Conservation (phyloP, 2,329 filamentous ascomycete genomes). For the Aspergillus sp. region DNA sequence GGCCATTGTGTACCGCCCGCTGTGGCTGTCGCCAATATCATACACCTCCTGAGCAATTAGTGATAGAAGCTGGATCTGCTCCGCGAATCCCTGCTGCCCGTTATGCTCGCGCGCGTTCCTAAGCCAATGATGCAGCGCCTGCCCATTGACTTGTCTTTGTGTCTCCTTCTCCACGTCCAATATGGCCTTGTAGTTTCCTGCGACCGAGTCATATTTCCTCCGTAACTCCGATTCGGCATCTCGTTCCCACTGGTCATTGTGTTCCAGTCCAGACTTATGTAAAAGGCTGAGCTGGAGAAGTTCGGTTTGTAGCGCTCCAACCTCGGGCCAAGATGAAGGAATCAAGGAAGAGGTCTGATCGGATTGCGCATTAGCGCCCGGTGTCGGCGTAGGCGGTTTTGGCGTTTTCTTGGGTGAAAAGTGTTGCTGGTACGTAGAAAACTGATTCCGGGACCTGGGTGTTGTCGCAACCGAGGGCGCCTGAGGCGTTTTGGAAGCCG, state of each 20-base stretch:
- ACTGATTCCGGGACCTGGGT: slow-evolving; percentile 29
- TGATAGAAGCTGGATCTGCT: slow-evolving; percentile 41
- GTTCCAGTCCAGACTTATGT: slow-evolving; percentile 31
- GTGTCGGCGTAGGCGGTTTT: slow-evolving; percentile 24
- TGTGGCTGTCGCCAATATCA: slow-evolving; percentile 27
- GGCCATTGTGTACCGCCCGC: slow-evolving; percentile 31
- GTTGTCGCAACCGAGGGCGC: slow-evolving; percentile 20
- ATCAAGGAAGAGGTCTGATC: slow-evolving; percentile 23
- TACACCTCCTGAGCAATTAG: slow-evolving; percentile 40
- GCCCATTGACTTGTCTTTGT: slow-evolving; percentile 36
- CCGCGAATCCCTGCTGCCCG: slow-evolving; percentile 30
- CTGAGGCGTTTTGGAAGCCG: slow-evolving; percentile 18
- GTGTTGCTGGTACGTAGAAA: slow-evolving; percentile 40
- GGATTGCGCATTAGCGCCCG: slow-evolving; percentile 14
- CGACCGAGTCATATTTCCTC: slow-evolving; percentile 36
- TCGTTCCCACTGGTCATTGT: slow-evolving; percentile 31
- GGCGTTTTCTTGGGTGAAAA: slow-evolving; percentile 39
- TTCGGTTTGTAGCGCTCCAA: slow-evolving; percentile 42
- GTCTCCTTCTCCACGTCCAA: slow-evolving; percentile 32
- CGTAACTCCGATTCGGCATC: slow-evolving; percentile 31
- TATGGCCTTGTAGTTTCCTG: slow-evolving; percentile 33
- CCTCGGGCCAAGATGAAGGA: slow-evolving; percentile 34
- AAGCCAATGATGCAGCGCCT: slow-evolving; percentile 36
- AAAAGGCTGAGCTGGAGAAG: slow-evolving; percentile 45
- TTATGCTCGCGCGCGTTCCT: slow-evolving; percentile 30